A percentile compares a stretch with the other conserved stretches of the same genome.
These are phyloP conservation scores for Apiotrichum mycotoxinovorans DNA, from an alignment of 1,284 basidiomycete species.

Conservation along the genomic window DNA sequence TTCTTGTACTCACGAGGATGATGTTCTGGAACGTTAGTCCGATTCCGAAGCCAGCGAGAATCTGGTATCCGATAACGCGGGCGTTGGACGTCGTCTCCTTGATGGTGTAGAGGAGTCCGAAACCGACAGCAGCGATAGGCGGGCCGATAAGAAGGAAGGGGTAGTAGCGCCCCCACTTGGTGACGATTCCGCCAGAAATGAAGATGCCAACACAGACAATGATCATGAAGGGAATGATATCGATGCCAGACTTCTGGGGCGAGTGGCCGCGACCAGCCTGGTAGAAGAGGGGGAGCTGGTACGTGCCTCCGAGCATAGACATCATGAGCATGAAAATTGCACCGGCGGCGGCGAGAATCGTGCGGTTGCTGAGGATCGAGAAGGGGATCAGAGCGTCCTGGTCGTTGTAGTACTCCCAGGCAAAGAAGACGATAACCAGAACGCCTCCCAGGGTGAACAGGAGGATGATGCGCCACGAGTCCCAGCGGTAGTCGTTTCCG, in stretches of 20 bases:
- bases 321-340: conserved; percentile 52
- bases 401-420: conserved; percentile 48
- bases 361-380: conserved; percentile 39
- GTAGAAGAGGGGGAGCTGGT: conserved; percentile 53
- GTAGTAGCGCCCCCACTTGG: conserved; percentile 50
- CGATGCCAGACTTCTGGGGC: conserved; percentile 52
- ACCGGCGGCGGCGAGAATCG: conserved; percentile 41
- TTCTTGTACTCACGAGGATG: too few relatives aligned
- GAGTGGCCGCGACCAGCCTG: conserved; percentile 47
- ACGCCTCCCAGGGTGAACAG: conserved; percentile 49
- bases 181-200: conserved; percentile 46
- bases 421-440: conserved; percentile 43
- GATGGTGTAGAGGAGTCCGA: conserved; percentile 54
- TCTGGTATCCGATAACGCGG: conserved; percentile 53
- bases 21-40: conserved; percentile 44
- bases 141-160: conserved; percentile 44
- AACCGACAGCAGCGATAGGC: conserved; percentile 48
- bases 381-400: conserved; percentile 43
- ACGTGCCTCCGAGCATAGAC: conserved; percentile 47
- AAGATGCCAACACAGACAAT: conserved; percentile 48
- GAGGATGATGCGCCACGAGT: conserved; percentile 43
- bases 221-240: conserved; percentile 53
- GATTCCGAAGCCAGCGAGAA: conserved; percentile 50
- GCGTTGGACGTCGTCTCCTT: conserved; percentile 38
- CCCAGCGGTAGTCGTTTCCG: conserved; percentile 45